Conservation (phyloP, 129 eudicot genomes). For the Artemisia argyi region DNA sequence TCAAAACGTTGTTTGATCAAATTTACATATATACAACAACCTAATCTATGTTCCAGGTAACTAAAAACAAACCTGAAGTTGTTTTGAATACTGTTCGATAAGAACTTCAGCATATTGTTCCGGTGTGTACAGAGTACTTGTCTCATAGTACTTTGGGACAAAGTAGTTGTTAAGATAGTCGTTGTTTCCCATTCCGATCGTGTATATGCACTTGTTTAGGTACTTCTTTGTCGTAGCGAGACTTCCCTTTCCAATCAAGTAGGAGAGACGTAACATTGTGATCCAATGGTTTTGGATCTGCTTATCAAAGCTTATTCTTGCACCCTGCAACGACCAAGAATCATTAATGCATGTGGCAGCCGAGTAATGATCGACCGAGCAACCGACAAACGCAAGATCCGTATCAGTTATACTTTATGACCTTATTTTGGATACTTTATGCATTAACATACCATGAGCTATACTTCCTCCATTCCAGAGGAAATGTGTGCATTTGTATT, state of each 20-base stretch:
- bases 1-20: too few relatives aligned
- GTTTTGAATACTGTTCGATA: constrained; percentile 49
- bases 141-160: constrained; percentile 19
- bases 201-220: constrained; percentile 50
- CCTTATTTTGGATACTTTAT: too few relatives aligned
- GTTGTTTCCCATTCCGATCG: constrained; percentile 56
- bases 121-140: constrained; percentile 43
- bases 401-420: neutral
- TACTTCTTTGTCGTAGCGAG: constrained; percentile 18
- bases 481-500: too few relatives aligned
- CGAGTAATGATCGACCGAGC: neutral
- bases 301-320: constrained; percentile 32
- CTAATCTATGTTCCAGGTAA: neutral
- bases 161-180: constrained; percentile 76
- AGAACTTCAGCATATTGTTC: constrained; percentile 47
- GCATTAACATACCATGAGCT: too few relatives aligned
- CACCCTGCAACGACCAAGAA: constrained; percentile 40
- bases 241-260: constrained; percentile 22
- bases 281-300: constrained; percentile 47
- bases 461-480: too few relatives aligned
- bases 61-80: constrained; percentile 50
- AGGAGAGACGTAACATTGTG: constrained; percentile 24
- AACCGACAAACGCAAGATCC: neutral
- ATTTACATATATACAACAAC: too few relatives aligned
- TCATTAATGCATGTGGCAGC: neutral